Percentiles rank a stretch among this genome's conserved stretches.
These are phyloP conservation scores for Erythrophleum fordii DNA, from an alignment of 306 rosid genomes.

Conservation along the genomic window DNA sequence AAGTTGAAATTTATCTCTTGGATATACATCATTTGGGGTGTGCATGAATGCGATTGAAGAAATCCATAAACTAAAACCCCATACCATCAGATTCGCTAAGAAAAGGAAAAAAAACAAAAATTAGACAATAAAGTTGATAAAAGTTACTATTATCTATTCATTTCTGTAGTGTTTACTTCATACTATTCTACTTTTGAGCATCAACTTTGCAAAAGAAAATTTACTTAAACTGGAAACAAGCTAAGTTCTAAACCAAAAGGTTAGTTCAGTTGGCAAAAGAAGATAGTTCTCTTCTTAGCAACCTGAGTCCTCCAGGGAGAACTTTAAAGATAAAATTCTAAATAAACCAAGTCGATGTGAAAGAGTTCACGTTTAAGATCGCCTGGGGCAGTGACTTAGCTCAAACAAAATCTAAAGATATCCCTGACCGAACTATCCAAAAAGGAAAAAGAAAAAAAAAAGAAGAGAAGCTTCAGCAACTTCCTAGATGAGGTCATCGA, in stretches of 20 bases:
- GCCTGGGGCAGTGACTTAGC: too few relatives aligned
- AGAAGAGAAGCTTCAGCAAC: background rate
- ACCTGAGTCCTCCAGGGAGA: background rate
- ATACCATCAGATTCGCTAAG: background rate
- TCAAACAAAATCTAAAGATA: too few relatives aligned
- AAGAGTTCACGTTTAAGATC: too few relatives aligned
- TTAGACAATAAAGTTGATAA: background rate
- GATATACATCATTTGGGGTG: background rate
- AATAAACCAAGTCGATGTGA: background rate
- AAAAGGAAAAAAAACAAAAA: background rate
- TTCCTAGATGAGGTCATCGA: background rate
- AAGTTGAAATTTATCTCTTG: background rate
- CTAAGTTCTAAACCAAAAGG: too few relatives aligned
- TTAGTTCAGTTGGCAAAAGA: too few relatives aligned
- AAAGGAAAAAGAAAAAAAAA: too few relatives aligned
- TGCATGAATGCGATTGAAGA: background rate
- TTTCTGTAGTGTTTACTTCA: background rate
- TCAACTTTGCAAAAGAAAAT: background rate
- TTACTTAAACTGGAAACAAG: background rate
- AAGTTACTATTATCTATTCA: background rate
- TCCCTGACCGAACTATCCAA: too few relatives aligned
- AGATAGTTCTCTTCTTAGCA: background rate
- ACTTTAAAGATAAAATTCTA: background rate
- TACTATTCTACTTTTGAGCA: background rate
- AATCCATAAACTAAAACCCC: background rate